Percentiles rank a stretch among this genome's conserved stretches.
Evolutionary conservation across 208 protist species (phyloP).

Genomic region (Histomonas meleagridis): DNA sequence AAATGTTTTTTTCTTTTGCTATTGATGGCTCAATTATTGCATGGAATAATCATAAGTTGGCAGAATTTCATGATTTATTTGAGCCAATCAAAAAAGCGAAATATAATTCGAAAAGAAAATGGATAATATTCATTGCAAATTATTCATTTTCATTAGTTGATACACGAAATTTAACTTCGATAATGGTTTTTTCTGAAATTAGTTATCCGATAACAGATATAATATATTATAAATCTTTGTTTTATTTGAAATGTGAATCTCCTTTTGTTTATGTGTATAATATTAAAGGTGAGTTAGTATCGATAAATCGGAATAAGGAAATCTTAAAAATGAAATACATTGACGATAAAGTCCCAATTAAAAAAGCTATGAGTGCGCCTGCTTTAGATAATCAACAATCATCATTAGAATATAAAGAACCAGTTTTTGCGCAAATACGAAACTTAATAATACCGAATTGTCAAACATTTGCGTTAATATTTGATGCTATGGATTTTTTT

Average conservation of each 20-base stretch:
- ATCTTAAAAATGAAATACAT: neutral
- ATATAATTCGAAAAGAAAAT: neutral
- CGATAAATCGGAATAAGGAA: too few relatives aligned
- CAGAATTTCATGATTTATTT: neutral
- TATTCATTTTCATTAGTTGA: neutral
- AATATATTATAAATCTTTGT: neutral
- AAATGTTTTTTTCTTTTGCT: neutral
- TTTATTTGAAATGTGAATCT: neutral
- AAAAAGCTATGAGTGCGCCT: too few relatives aligned
- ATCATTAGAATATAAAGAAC: too few relatives aligned
- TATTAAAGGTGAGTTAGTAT: neutral
- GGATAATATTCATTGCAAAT: neutral
- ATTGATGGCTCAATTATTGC: neutral
- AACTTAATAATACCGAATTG: conserved; percentile 20
- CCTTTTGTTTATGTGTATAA: neutral
- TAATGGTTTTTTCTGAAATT: neutral
- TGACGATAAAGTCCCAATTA: too few relatives aligned
- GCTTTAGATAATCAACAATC: too few relatives aligned
- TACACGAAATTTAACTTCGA: neutral
- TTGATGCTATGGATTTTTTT: neutral
- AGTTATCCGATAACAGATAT: neutral
- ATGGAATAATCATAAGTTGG: neutral
- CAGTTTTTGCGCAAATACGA: too few relatives aligned
- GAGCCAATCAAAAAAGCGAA: neutral
- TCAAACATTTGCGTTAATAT: neutral